Evolutionary conservation across 1,284 basidiomycete genomes (phyloP), one percentile per base, ranked within the genome.

Genomic region (Apiotrichum sp.): DNA sequence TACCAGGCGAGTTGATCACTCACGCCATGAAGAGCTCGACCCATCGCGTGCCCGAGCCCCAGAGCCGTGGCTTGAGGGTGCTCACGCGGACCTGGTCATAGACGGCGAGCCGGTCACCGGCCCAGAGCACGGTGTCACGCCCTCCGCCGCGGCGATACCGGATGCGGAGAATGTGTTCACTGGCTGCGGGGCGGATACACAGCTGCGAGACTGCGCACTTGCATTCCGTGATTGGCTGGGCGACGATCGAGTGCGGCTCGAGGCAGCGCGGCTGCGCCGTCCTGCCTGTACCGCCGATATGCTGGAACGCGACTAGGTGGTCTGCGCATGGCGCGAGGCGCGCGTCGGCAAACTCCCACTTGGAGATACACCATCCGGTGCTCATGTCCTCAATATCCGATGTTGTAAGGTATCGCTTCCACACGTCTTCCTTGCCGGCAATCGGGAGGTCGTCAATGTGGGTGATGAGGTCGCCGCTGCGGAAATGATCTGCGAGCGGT

Each of bases 381-480:
- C 13, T 35, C 33, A 39, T 14, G 10, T 39, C 47, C n/a, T 47
- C 50, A 34, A 6, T 48, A 31, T 4, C 65, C 60, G 13, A 11
- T 13, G 13, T 38, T 3, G 47, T 29, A 22, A 74, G 63, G 43
- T 72, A 74, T 6, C 52, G 46, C 2, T 35, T 41, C 72, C 72
- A 74, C 4, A 46, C 45, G 38, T 69, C 69, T 2, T 52, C 52
- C 5, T 35, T 36, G 6, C 62, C 62, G 7, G 63, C 65, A 33
- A 71, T 36, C 38, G 62, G 61, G 10, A 63, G 36, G 44, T 73
- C 72, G 51, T 74, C 69, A 16, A 74, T 51, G 52, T 73, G 69
- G 3, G 69, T 70, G 33, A 74, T 62, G 6, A 71, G 41, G 31
- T 69, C 64, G 3, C 70, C 72, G 3, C 62, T 54, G 3, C 44